Conservation (phyloP, 78 protist genomes). For the Dictyostelium capitatum region DNA sequence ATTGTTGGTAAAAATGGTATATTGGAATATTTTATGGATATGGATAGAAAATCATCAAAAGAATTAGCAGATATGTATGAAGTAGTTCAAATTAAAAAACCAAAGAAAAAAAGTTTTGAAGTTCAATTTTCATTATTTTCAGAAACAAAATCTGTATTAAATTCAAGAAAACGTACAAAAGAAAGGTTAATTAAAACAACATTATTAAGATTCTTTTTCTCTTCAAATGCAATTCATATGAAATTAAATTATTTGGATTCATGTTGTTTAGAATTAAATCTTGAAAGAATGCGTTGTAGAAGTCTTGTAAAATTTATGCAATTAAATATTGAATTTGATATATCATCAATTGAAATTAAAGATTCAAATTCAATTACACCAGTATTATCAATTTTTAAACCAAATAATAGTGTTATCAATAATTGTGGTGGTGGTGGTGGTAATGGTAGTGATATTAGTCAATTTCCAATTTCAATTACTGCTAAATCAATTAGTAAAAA, state of each 20-base stretch:
- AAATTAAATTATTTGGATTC: conserved; percentile 17
- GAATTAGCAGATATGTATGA: conserved; percentile 69
- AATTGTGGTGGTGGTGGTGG: neutral
- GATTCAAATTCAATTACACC: conserved; percentile 63
- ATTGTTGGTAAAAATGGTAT: conserved; percentile 69
- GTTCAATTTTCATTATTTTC: conserved; percentile 19
- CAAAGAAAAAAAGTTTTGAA: conserved; percentile 13
- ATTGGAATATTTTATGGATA: conserved; percentile 40
- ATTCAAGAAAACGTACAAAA: conserved; percentile 61
- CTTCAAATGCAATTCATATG: neutral
- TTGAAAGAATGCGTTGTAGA: conserved; percentile 39
- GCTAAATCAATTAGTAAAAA: conserved; percentile 61
- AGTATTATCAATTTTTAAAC: conserved; percentile 33
- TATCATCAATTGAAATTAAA: conserved; percentile 18
- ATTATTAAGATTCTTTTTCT: conserved; percentile 47
- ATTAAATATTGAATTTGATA: conserved; percentile 49
- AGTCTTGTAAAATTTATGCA: conserved; percentile 53
- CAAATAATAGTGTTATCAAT: neutral
- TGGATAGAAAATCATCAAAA: conserved; percentile 29
- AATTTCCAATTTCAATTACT: conserved; percentile 9
- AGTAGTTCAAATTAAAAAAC: conserved; percentile 17
- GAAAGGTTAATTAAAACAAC: conserved; percentile 30
- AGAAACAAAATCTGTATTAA: conserved; percentile 56
- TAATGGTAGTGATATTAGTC: neutral
- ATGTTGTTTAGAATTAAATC: neutral